Conservation (phyloP, 352 stramenopile species). For the Pythium insidiosum region DNA sequence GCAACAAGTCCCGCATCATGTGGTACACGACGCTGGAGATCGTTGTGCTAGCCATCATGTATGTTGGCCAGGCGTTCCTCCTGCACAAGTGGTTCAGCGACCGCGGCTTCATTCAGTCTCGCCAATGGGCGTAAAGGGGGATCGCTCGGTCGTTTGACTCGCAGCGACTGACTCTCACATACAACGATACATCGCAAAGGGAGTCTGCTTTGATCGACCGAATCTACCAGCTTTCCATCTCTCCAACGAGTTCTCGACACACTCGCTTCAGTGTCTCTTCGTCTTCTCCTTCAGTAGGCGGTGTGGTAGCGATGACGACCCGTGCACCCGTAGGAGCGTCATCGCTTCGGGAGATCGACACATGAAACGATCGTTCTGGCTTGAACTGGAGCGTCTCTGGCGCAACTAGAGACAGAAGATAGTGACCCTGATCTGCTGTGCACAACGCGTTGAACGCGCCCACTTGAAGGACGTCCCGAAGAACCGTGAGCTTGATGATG, state of each 20-base stretch:
- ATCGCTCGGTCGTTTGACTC: not conserved
- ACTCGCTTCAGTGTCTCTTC: not conserved
- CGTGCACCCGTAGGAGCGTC: not conserved
- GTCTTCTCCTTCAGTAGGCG: not conserved
- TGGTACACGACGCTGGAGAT: constrained; percentile 77
- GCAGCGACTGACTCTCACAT: not conserved
- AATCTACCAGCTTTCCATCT: not conserved
- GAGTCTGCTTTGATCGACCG: not conserved
- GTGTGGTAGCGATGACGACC: not conserved
- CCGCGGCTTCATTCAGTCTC: constrained; percentile 57
- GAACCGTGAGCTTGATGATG: too few relatives aligned
- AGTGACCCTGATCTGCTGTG: constrained; percentile 31
- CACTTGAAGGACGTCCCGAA: constrained; percentile 34
- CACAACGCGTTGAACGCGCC: constrained; percentile 53
- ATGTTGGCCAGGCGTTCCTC: constrained; percentile 63
- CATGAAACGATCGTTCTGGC: too few relatives aligned
- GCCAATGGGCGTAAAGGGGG: constrained; percentile 50
- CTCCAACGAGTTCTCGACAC: constrained; percentile 7
- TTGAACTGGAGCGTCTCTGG: not conserved
- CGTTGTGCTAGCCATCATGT: constrained; percentile 52
- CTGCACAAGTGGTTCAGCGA: constrained; percentile 85
- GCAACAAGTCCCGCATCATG: constrained; percentile 71
- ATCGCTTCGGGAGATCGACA: too few relatives aligned
- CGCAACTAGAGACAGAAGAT: constrained; percentile 18
- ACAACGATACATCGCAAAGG: too few relatives aligned